Base-by-base conservation (phyloP, 2,329 filamentous ascomycete genomes). In the Penicillium verrucosum region DNA sequence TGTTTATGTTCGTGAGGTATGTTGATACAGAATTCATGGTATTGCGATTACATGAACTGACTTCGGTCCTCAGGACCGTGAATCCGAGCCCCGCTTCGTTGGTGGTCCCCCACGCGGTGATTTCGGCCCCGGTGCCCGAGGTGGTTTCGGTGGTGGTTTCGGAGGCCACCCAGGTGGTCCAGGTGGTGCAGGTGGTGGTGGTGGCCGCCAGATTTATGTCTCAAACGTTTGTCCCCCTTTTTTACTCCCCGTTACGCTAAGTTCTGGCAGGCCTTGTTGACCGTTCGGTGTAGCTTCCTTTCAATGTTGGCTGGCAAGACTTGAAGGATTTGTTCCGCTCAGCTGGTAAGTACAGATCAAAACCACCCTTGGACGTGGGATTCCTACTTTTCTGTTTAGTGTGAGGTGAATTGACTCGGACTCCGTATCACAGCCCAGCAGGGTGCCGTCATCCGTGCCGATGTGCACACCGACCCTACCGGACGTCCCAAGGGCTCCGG, bases 251-350 rank as follows among this genome's bases (percentile, higher is more conserved):
- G 34, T 42, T 42, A 23, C 56, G 52, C 61, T 61, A 51, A 58
- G 54, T 54, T 57, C 58, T 46, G 43, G 45, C 57, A 63, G 60
- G 58, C 23, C 27, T 41, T 53, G 58, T 61, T 62, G 61, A 64
- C 63, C 54, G 56, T 61, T 66, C 56, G 57, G 42, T 52, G 51
- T 78, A 99, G 94, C 89, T 99, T 67, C 94, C 94, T 21, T 99
- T 92, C 80, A 96, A 91, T 64, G 90, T 96, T 68, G 94, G 94
- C 74, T 99, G 94, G 94, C 94, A 99, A 79, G 94, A 99, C 77
- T 81, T 99, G 67, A 99, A 99, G 80, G 94, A 99, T 77, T 83
- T 99, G 65, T 99, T 99, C 83, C 90, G 94, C 72, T 92, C 97
- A 84, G 92, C 94, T 79, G 90, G 92, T 96, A 82, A 83, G 91